phyloP scores from a whole-genome alignment of 169 alveolate species.

The Eimeria praecox region DNA sequence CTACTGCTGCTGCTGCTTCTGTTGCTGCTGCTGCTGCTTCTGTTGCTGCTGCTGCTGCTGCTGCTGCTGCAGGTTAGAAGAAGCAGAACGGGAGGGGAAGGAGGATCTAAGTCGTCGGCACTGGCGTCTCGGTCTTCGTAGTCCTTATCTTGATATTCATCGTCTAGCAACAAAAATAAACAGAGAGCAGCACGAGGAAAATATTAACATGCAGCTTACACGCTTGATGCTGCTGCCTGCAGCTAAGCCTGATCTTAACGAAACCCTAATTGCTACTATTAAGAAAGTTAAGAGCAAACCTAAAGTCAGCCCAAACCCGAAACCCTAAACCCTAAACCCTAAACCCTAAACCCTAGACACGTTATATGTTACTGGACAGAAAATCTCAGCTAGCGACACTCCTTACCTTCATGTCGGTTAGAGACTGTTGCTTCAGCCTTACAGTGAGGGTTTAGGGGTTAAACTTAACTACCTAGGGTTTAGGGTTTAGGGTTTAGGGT shows the following conservation, averaged over 20 bases:
- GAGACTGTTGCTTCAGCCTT: not conserved
- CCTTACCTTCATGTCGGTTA: not conserved
- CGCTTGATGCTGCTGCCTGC: conserved; percentile 35
- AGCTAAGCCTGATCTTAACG: not conserved
- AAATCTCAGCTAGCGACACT: no score
- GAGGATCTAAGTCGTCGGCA: not conserved
- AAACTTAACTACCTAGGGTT: not conserved
- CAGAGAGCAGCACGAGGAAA: not conserved
- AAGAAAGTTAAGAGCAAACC: conserved; percentile 19
- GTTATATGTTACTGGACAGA: no score
- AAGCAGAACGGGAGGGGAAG: conserved; percentile 10
- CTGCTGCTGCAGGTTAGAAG: conserved; percentile 36
- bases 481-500: conserved; percentile 8
- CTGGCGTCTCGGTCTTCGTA: conserved; percentile 53
- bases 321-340: conserved; percentile 7
- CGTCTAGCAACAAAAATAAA: not conserved
- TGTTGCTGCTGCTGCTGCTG: conserved; percentile 14
- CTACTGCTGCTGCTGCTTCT: not conserved
- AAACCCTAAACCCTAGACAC: no score
- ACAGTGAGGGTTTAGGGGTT: not conserved
- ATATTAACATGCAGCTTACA: not conserved
- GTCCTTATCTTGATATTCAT: conserved; percentile 4
- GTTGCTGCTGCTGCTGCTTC: conserved; percentile 29
- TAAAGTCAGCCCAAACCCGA: not conserved
- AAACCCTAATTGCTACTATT: conserved; percentile 7